Evolutionary conservation across 169 alveolate species (phyloP).

Genomic region (Plasmodium gonderi): DNA sequence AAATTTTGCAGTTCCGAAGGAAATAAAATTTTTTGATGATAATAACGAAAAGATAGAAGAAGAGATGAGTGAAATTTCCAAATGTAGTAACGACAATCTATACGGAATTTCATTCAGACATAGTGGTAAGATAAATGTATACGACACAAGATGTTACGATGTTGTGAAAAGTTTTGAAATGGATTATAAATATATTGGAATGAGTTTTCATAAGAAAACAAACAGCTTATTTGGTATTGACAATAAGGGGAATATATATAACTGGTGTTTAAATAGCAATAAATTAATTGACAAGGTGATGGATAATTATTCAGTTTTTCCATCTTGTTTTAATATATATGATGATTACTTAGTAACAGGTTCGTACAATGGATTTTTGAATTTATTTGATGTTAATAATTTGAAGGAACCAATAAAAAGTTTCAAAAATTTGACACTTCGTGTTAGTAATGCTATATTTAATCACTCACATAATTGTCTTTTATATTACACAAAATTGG

Average conservation of each 20-base stretch:
- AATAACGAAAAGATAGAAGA: neutral
- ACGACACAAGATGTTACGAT: slow-evolving; percentile 53
- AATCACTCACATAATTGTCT: slow-evolving; percentile 27
- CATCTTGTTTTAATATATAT: slow-evolving; percentile 42
- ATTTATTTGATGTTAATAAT: slow-evolving; percentile 58
- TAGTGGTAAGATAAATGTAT: slow-evolving; percentile 49
- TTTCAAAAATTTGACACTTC: slow-evolving; percentile 53
- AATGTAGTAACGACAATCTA: neutral
- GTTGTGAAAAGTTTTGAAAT: slow-evolving; percentile 34
- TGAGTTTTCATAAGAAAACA: slow-evolving; percentile 59
- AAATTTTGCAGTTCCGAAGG: neutral
- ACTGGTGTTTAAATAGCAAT: slow-evolving; percentile 74
- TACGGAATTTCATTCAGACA: slow-evolving; percentile 23
- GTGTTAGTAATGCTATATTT: slow-evolving; percentile 23
- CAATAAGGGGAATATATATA: slow-evolving; percentile 59
- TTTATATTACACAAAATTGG: slow-evolving; percentile 28
- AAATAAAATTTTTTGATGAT: slow-evolving; percentile 38
- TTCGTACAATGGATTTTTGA: slow-evolving; percentile 46
- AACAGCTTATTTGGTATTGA: slow-evolving; percentile 63
- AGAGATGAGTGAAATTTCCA: neutral
- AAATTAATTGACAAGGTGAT: slow-evolving; percentile 22
- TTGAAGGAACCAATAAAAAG: slow-evolving; percentile 31
- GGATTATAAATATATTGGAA: slow-evolving; percentile 52
- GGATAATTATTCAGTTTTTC: slow-evolving; percentile 69
- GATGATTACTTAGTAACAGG: slow-evolving; percentile 42